Base-by-base conservation (phyloP, 108 stramenopile species). In the Stephanodiscus minutulus region DNA sequence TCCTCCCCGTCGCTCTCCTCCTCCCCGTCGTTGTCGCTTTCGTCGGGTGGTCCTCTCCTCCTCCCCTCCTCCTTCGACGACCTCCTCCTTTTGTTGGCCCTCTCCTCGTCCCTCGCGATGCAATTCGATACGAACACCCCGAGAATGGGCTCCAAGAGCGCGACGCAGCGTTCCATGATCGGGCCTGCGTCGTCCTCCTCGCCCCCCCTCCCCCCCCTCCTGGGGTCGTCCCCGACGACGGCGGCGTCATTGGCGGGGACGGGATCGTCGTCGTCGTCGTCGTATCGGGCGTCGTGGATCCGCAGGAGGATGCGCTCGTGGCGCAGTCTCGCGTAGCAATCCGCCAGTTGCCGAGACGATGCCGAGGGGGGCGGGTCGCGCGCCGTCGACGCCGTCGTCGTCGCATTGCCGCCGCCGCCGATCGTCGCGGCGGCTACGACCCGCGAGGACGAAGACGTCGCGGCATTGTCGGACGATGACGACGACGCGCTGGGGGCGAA, bases 151-250 rank as follows among this genome's bases (percentile, higher is more conserved):
- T 68, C 66, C 21, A 68, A 37, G 27, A 68, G 41, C 21, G 56
- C 18, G 39, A 68, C 56, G 39, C 66, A 68, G 15, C 56, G 54
- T 9, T 68, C 66, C 54, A 68, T 39, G 55, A 35, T 68, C 27
- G 66, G 66, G 22, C 18, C 33, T 1, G 20, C n/a, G n/a, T n/a
- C n/a, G n/a, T n/a, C n/a, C n/a, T n/a, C n/a, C n/a, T n/a, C n/a
- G n/a, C n/a, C n/a, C n/a, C n/a, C 53, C 31, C 9, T 50, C 5
- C 36, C 18, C 17, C 50, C 18, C 18, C 39, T 52, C 18, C 39
- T 35, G n/a, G 29, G 12, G 36, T 66, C 21, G 50, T 37, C 53
- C 52, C 28, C 37, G 7, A 12, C 41, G 7, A n/a, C n/a, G n/a
- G n/a, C n/a, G n/a, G n/a, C n/a, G n/a, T n/a, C n/a, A n/a, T n/a